These are phyloP conservation scores for Lablab purpureus DNA, from an alignment of 306 rosid species.

Conservation along the genomic window DNA sequence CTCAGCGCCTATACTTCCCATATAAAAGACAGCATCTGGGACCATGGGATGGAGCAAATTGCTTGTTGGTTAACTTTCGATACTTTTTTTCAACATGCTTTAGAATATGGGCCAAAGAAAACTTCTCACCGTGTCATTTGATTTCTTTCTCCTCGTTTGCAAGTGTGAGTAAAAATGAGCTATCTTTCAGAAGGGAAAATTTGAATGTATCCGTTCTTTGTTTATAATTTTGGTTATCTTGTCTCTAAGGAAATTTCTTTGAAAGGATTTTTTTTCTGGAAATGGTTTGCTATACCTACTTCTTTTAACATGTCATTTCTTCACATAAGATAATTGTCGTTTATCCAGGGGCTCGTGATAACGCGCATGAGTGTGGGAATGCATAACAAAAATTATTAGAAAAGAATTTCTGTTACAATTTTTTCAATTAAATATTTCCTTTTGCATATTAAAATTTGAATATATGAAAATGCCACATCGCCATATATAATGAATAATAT, in stretches of 20 bases:
- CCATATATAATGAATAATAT: neutral
- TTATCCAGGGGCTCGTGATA: neutral
- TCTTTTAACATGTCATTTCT: slow-evolving; percentile 3
- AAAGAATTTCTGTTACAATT: neutral
- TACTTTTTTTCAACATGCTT: neutral
- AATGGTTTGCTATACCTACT: neutral
- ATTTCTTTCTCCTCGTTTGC: neutral
- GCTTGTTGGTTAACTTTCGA: slow-evolving; percentile 3
- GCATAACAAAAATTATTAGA: neutral
- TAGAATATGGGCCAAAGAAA: slow-evolving; percentile 14
- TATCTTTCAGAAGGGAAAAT: slow-evolving; percentile 4
- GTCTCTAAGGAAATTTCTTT: neutral
- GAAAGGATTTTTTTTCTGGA: neutral
- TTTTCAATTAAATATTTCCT: neutral
- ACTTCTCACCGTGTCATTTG: neutral
- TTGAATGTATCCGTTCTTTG: neutral
- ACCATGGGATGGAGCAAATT: neutral
- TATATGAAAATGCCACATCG: slow-evolving; percentile 2
- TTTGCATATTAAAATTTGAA: neutral
- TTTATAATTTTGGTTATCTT: neutral
- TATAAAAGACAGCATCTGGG: neutral
- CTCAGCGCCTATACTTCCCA: neutral
- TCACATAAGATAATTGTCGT: neutral
- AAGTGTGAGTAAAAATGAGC: neutral
- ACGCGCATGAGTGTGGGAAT: slow-evolving; percentile 4